These are phyloP conservation scores for Cardamine occulta DNA, from an alignment of 345 rosid species.

Conservation along the genomic window DNA sequence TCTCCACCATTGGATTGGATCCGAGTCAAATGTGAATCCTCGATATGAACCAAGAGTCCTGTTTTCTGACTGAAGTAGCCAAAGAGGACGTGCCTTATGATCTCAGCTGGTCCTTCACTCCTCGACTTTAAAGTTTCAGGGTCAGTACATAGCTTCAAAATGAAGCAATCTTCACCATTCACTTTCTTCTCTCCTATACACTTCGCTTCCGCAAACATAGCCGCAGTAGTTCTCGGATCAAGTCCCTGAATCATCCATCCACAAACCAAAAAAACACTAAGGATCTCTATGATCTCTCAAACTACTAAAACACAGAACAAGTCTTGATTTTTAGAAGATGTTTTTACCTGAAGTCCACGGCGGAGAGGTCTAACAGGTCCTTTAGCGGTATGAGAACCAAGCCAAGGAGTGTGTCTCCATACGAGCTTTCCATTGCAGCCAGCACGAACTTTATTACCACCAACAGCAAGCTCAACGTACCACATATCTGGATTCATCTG, in stretches of 20 bases:
- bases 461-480: constrained; percentile 92
- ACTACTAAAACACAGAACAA: background rate
- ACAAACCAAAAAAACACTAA: constrained; percentile 11
- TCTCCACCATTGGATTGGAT: constrained; percentile 82
- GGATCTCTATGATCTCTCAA: constrained; percentile 4
- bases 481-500: constrained; percentile 97
- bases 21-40: constrained; percentile 87
- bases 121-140: constrained; percentile 77
- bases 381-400: constrained; percentile 83
- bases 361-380: constrained; percentile 93
- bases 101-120: constrained; percentile 92
- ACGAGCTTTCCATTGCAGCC: constrained; percentile 93
- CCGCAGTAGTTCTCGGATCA: constrained; percentile 84
- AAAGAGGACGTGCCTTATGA: constrained; percentile 78
- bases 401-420: constrained; percentile 97
- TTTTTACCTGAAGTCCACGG: constrained; percentile 81
- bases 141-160: constrained; percentile 75
- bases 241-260: constrained; percentile 60
- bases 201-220: constrained; percentile 80
- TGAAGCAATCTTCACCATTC: constrained; percentile 89
- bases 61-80: constrained; percentile 95
- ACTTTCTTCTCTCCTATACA: constrained; percentile 84
- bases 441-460: constrained; percentile 85
- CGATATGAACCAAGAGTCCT: constrained; percentile 82
- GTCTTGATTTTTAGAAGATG: background rate